phyloP scores from a whole-genome alignment of 345 rosid species.

The Corchorus capsularis region DNA sequence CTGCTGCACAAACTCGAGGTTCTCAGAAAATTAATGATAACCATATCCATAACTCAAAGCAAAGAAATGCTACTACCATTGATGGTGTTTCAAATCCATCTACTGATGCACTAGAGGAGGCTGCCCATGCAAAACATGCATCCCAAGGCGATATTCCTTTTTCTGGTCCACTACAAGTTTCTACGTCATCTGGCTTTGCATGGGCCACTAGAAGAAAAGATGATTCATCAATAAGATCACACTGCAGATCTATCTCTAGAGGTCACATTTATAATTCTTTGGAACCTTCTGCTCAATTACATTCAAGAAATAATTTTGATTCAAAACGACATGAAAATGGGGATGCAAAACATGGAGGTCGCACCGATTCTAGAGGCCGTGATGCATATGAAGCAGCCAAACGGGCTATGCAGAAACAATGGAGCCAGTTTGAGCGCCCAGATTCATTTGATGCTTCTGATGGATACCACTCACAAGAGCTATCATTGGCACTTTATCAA shows the following conservation, averaged over 20 bases:
- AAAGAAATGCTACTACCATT: slow-evolving; percentile 34
- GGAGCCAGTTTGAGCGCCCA: slow-evolving; percentile 81
- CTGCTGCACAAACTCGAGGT: slow-evolving; percentile 37
- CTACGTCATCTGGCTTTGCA: slow-evolving; percentile 86
- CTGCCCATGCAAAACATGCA: slow-evolving; percentile 75
- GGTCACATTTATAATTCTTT: slow-evolving; percentile 50
- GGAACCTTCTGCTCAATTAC: slow-evolving; percentile 49
- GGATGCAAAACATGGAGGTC: slow-evolving; percentile 37
- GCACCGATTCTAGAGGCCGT: slow-evolving; percentile 51
- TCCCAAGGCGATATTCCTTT: slow-evolving; percentile 91
- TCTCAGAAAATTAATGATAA: slow-evolving; percentile 37
- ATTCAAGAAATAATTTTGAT: slow-evolving; percentile 44
- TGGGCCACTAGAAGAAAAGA: slow-evolving; percentile 88
- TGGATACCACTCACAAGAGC: slow-evolving; percentile 86
- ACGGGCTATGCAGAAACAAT: slow-evolving; percentile 58
- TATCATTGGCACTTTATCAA: slow-evolving; percentile 66
- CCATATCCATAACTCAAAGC: slow-evolving; percentile 31
- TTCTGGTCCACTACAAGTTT: slow-evolving; percentile 85
- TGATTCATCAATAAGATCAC: slow-evolving; percentile 53
- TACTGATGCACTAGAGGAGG: slow-evolving; percentile 51
- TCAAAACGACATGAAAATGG: slow-evolving; percentile 44
- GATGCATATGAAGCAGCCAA: slow-evolving; percentile 59
- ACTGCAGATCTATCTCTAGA: slow-evolving; percentile 64
- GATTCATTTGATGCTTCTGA: slow-evolving; percentile 88
- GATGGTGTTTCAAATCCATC: slow-evolving; percentile 50